These are phyloP conservation scores for Dillenia turbinata DNA, from an alignment of 164 flowering plant species.

Conservation along the genomic window DNA sequence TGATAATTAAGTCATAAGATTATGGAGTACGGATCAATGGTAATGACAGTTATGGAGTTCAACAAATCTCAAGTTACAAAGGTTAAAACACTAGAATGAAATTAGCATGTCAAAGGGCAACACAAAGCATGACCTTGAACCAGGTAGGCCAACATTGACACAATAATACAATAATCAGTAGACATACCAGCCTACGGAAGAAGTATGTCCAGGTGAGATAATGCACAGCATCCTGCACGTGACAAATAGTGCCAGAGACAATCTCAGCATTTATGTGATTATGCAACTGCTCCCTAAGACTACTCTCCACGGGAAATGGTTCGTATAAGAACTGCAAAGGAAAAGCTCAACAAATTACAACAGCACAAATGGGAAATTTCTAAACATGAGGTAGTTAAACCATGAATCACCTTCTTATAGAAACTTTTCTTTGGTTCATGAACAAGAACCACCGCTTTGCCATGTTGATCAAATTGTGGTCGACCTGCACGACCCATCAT, in stretches of 20 bases:
- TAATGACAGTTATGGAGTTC: no score
- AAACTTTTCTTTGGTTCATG: constrained; percentile 99
- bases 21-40: no score
- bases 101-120: no score
- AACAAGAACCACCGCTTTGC: constrained; percentile 97
- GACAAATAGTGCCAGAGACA: constrained; percentile 85
- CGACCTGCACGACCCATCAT: constrained; percentile 99
- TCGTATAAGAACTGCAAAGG: constrained; percentile 84
- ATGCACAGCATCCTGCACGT: constrained; percentile 91
- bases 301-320: constrained; percentile 99
- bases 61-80: no score
- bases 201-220: constrained; percentile 98
- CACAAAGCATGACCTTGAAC: no score
- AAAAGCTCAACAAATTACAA: constrained; percentile 8
- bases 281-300: constrained; percentile 84
- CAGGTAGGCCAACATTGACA: no score
- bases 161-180: no score
- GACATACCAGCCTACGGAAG: constrained; percentile 84
- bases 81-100: no score
- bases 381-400: constrained; percentile 2
- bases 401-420: constrained; percentile 74
- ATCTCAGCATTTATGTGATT: constrained; percentile 94
- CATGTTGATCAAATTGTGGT: constrained; percentile 97
- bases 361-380: constrained; percentile 1
- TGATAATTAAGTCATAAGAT: no score